A percentile compares a stretch with the other conserved stretches of the same genome.
phyloP scores from a whole-genome alignment of 257 asterid species.

The Petrea volubilis region DNA sequence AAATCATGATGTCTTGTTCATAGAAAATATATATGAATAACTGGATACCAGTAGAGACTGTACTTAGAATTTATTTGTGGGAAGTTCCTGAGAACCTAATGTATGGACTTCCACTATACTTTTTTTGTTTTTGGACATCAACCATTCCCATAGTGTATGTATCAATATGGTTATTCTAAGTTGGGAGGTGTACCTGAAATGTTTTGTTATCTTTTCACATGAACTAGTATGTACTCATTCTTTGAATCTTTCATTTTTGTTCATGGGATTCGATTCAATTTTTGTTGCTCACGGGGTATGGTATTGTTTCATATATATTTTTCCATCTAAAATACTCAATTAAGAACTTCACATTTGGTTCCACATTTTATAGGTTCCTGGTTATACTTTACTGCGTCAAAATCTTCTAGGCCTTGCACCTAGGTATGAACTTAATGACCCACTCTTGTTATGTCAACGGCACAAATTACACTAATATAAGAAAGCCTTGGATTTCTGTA shows the following conservation, averaged over 20 bases:
- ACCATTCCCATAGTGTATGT: neutral
- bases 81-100: neutral
- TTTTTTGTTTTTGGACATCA: neutral
- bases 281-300: neutral
- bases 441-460: neutral
- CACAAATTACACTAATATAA: neutral
- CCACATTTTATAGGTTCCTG: constrained; percentile 68
- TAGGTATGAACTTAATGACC: constrained; percentile 47
- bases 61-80: neutral
- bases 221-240: neutral
- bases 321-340: neutral
- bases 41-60: neutral
- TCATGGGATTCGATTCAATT: neutral
- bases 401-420: constrained; percentile 81
- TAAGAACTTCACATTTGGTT: neutral
- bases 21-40: too few relatives aligned
- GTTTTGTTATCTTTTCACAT: neutral
- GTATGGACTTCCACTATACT: neutral
- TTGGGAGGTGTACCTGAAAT: neutral
- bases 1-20: neutral
- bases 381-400: constrained; percentile 65
- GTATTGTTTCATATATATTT: neutral
- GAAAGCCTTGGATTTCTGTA: constrained; percentile 3
- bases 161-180: neutral
- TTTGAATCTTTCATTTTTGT: neutral